phyloP scores from a whole-genome alignment of 352 stramenopile genomes.

The Globisporangium splendens region DNA sequence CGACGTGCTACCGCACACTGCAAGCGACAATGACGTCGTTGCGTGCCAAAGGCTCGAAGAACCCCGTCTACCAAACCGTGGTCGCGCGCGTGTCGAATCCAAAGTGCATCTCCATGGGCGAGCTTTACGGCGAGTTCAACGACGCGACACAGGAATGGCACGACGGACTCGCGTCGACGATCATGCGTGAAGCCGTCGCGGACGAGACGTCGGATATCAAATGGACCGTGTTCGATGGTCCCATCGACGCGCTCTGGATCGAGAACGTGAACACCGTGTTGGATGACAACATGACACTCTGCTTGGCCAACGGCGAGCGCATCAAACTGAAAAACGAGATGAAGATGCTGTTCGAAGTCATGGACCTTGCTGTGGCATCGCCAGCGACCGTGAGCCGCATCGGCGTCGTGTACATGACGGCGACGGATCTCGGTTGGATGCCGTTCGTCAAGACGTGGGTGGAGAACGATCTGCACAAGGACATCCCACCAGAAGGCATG shows the following conservation, averaged over 20 bases:
- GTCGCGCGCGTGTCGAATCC: slow-evolving; percentile 72
- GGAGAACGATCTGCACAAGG: slow-evolving; percentile 43
- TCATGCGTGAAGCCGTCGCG: slow-evolving; percentile 72
- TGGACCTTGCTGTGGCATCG: slow-evolving; percentile 90
- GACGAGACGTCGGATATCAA: slow-evolving; percentile 64
- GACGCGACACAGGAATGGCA: slow-evolving; percentile 90
- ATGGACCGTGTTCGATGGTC: slow-evolving; percentile 93
- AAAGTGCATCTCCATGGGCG: slow-evolving; percentile 83
- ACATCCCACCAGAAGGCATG: slow-evolving; percentile 35
- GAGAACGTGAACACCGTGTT: slow-evolving; percentile 96
- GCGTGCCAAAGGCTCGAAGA: slow-evolving; percentile 47
- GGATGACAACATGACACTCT: slow-evolving; percentile 95
- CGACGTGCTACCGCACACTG: slow-evolving; percentile 86
- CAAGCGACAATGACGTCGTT: slow-evolving; percentile 86
- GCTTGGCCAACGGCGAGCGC: slow-evolving; percentile 90
- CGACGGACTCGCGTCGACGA: slow-evolving; percentile 75
- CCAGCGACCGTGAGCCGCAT: slow-evolving; percentile 87
- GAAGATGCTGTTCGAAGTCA: slow-evolving; percentile 94
- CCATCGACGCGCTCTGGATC: slow-evolving; percentile 94
- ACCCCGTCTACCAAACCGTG: slow-evolving; percentile 83
- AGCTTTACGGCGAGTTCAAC: slow-evolving; percentile 86
- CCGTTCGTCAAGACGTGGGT: slow-evolving; percentile 91
- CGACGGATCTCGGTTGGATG: slow-evolving; percentile 86
- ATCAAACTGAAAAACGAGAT: slow-evolving; percentile 89
- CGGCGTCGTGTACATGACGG: slow-evolving; percentile 77